phyloP scores from a whole-genome alignment of 306 rosid species.

The Amphicarpaea edgeworthii region DNA sequence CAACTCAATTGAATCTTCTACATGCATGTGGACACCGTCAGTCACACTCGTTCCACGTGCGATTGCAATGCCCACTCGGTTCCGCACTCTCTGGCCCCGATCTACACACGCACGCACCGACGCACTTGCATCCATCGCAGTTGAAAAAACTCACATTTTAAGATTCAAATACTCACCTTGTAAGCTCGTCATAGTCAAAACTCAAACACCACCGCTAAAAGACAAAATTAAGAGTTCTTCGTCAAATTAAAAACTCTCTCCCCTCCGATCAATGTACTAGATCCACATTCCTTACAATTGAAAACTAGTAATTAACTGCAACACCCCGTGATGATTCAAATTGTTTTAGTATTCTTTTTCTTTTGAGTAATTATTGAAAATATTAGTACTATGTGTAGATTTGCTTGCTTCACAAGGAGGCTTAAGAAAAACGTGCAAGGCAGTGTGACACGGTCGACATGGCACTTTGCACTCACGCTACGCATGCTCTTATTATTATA shows the following conservation, averaged over 20 bases:
- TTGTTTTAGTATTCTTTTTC: too few relatives aligned
- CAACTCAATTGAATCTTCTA: conserved; percentile 30
- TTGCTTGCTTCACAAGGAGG: not conserved
- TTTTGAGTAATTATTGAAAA: too few relatives aligned
- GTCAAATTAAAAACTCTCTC: not conserved
- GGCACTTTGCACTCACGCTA: conserved; percentile 34
- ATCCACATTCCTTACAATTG: too few relatives aligned
- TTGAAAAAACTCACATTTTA: too few relatives aligned
- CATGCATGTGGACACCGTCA: conserved; percentile 35
- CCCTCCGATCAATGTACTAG: too few relatives aligned
- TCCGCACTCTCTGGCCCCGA: too few relatives aligned
- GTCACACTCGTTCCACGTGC: conserved; percentile 48
- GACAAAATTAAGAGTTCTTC: not conserved
- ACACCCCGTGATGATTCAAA: too few relatives aligned
- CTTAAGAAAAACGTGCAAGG: conserved; percentile 47
- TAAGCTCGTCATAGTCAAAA: not conserved
- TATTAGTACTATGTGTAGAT: not conserved
- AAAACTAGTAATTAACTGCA: too few relatives aligned
- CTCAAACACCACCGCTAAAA: too few relatives aligned
- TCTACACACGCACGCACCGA: too few relatives aligned
- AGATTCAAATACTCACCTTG: not conserved
- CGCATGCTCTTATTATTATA: conserved; percentile 39
- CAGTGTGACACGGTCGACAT: conserved; percentile 16
- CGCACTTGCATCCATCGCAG: too few relatives aligned
- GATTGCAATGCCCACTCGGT: not conserved